Base-by-base conservation (phyloP, 176 grass and related monocot species). In the Avena sativa region DNA sequence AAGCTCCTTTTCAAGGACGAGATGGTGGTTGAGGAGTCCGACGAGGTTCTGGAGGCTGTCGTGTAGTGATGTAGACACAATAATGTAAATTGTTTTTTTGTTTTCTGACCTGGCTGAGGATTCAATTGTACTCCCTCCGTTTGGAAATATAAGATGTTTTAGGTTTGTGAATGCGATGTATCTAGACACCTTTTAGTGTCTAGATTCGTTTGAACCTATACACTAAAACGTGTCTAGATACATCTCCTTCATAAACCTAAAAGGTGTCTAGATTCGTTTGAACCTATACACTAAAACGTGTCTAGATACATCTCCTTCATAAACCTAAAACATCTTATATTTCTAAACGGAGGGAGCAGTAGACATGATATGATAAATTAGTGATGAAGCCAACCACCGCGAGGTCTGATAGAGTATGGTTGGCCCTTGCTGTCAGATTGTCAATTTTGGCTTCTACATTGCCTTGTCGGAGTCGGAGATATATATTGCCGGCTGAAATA, bases 1-100 rank as follows among this genome's bases (percentile, higher is more conserved):
- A 98, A 96, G 83, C 82, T 91, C 36, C 88, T 98, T 13, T 93
- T 98, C 82, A 92, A 82, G 87, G 87, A 95, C 47, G 92, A 98
- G 81, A 79, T 88, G 85, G 81, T 74, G 17, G 80, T 57, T 43
- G 94, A 94, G 7, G 89, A 95, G 52, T 59, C 89, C 3, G 97
- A 96, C 25, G 94, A 94, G 53, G 70, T 90, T 12, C 87, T 83
- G 55, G 90, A 94, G 49, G 93, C 92, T 80, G 89, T 85, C 68
- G 47, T 90, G 56, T 87, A 96, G 58, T 91, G 86, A 85, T 16
- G 50, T 52, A 67, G 59, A 56, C 51, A 61, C n/a, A n/a, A n/a
- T n/a, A n/a, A n/a, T n/a, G n/a, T n/a, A 78, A 61, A 85, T 71
- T 52, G 44, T 30, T 50, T 30, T 50, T 81, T 85, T 81, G 20